Evolutionary conservation across 106 monocot genomes (phyloP), one percentile per base, ranked within the genome.

Genomic region (Acorus calamus): DNA sequence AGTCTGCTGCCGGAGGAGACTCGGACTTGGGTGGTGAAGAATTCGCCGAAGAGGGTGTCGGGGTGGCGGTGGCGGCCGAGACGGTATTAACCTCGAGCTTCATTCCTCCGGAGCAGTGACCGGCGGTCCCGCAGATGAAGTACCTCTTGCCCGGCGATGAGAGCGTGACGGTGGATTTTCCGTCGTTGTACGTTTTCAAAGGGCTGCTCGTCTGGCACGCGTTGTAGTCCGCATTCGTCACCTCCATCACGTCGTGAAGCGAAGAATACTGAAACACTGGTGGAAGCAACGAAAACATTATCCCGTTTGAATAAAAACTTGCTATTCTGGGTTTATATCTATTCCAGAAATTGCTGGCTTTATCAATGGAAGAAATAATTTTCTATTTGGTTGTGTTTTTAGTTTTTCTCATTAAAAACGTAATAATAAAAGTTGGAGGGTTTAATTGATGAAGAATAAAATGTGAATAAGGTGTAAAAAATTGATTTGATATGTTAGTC

Each of bases 51-150:
- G n/a, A n/a, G n/a, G n/a, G n/a, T n/a, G n/a, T n/a, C n/a, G n/a
- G n/a, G 2, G 55, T 44, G 2, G 63, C 42, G 4, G 7, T 60
- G 1, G 78, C 50, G n/a, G 66, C 62, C 28, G 77, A 50, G 6
- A 62, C 71, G 0, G 66, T 72, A n/a, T 69, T 58, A 9, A 85
- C 63, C 60, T 49, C 65, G 8, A 85, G 47, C 65, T 78, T 85
- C 85, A 85, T 81, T 0, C 85, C 85, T 44, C 11, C 57, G 13
- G 14, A n/a, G 47, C 85, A 81, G 48, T 85, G 81, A 10, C 78
- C 77, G 11, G 78, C 8, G 11, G 60, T 57, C 43, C 78, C 75
- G 49, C 81, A 85, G 70, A 81, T 81, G 78, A 85, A 85, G 55
- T 85, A 78, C 43, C 81, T 57, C 71, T 60, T 78, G 52, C 81